phyloP scores from a whole-genome alignment of 192 early-diverging fungal genomes.

The Backusella tuberculispora region DNA sequence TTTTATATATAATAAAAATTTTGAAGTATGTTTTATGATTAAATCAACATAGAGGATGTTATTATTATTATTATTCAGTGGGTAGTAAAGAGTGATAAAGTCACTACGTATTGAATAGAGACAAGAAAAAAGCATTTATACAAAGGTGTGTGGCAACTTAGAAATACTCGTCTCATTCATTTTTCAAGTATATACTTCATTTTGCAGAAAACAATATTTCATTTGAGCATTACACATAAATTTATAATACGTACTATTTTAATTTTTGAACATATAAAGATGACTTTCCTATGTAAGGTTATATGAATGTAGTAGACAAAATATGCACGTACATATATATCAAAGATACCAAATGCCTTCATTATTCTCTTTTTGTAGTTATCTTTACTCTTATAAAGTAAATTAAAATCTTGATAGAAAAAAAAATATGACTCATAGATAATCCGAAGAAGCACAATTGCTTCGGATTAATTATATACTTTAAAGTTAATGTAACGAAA shows the following conservation, averaged over 20 bases:
- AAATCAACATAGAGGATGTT: not conserved
- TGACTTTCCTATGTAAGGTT: too few relatives aligned
- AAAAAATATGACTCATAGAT: constrained; percentile 4
- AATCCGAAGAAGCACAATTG: not conserved
- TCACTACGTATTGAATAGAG: not conserved
- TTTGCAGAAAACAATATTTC: too few relatives aligned
- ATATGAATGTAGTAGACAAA: too few relatives aligned
- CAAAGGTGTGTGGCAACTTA: too few relatives aligned
- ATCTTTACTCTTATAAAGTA: not conserved
- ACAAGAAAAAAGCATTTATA: not conserved
- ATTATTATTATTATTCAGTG: not conserved
- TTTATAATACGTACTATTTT: too few relatives aligned
- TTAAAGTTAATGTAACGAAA: not conserved
- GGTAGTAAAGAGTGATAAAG: not conserved
- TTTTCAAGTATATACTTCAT: too few relatives aligned
- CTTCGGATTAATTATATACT: not conserved
- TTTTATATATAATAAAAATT: not conserved
- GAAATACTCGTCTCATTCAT: too few relatives aligned
- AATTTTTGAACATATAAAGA: too few relatives aligned
- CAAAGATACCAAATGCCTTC: not conserved
- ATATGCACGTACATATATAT: too few relatives aligned
- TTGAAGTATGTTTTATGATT: constrained; percentile 6
- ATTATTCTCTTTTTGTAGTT: not conserved
- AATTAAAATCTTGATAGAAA: not conserved
- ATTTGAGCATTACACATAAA: too few relatives aligned